These are phyloP conservation scores for Nakazawaea laoshanensis DNA, from an alignment of 805 yeast genomes.

Conservation along the genomic window DNA sequence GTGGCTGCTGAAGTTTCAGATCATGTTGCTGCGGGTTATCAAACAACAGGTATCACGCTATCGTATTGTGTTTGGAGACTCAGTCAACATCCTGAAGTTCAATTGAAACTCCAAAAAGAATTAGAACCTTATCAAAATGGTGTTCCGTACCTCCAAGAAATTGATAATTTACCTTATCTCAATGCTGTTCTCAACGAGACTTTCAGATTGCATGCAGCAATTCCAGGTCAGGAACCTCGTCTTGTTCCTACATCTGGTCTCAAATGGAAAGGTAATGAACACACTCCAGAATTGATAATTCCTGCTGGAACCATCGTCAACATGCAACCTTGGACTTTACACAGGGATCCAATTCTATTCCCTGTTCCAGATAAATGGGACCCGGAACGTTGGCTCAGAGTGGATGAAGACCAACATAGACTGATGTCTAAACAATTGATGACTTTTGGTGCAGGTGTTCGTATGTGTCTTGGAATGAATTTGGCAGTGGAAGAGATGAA, in stretches of 20 bases:
- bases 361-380: conserved; percentile 31
- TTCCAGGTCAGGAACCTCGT: conserved; percentile 59
- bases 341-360: conserved; percentile 35
- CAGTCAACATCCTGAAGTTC: conserved; percentile 31
- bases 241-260: conserved; percentile 22
- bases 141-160: conserved; percentile 24
- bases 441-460: conserved; percentile 57
- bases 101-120: conserved; percentile 36
- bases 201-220: conserved; percentile 49
- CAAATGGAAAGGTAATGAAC: conserved; percentile 9
- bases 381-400: conserved; percentile 49
- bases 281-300: conserved; percentile 15
- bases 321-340: conserved; percentile 50
- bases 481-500: conserved; percentile 54
- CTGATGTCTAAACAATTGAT: conserved; percentile 39
- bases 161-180: conserved; percentile 44
- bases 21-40: conserved; percentile 61
- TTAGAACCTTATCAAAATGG: conserved; percentile 18
- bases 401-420: conserved; percentile 23
- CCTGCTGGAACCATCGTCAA: conserved; percentile 46
- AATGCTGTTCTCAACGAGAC: conserved; percentile 51
- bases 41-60: conserved; percentile 52
- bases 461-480: conserved; percentile 63
- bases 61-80: conserved; percentile 45
- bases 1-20: conserved; percentile 38